Evolutionary conservation across 345 rosid genomes (phyloP).

Genomic region (Hibiscus tridactylites): DNA sequence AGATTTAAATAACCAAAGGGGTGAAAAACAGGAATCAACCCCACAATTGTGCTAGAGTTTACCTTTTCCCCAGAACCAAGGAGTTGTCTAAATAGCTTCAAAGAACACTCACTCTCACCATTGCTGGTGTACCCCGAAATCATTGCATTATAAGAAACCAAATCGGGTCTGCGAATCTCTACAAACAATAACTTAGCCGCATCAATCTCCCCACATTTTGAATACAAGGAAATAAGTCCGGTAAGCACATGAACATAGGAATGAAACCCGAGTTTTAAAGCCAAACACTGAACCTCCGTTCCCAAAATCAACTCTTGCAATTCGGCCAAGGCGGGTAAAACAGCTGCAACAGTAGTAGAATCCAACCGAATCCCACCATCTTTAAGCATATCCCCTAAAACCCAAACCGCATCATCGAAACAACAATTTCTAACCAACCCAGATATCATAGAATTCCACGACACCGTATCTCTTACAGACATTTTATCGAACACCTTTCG

Average conservation of each 20-base stretch:
- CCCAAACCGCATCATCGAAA: conserved; percentile 34
- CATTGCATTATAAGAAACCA: conserved; percentile 61
- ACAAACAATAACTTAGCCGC: conserved; percentile 30
- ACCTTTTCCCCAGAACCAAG: conserved; percentile 36
- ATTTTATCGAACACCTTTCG: conserved; percentile 44
- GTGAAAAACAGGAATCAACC: conserved; percentile 47
- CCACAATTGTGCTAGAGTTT: conserved; percentile 48
- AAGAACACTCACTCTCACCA: conserved; percentile 33
- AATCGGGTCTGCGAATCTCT: conserved; percentile 39
- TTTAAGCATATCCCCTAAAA: conserved; percentile 34
- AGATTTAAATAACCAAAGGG: conserved; percentile 52
- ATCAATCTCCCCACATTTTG: conserved; percentile 43
- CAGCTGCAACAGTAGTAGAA: conserved; percentile 38
- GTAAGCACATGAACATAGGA: conserved; percentile 42
- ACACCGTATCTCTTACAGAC: conserved; percentile 45
- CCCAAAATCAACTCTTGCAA: conserved; percentile 44
- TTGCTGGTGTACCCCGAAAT: conserved; percentile 48
- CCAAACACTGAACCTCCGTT: conserved; percentile 41
- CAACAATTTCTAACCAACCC: conserved; percentile 34
- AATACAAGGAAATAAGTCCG: conserved; percentile 42
- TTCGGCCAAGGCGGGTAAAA: conserved; percentile 52
- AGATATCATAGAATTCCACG: conserved; percentile 48
- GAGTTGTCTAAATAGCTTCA: conserved; percentile 38
- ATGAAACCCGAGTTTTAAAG: conserved; percentile 36
- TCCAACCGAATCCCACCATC: conserved; percentile 31